Evolutionary conservation across 2,329 filamentous ascomycete genomes (phyloP).

Genomic region (Fusarium solani-melongenae): DNA sequence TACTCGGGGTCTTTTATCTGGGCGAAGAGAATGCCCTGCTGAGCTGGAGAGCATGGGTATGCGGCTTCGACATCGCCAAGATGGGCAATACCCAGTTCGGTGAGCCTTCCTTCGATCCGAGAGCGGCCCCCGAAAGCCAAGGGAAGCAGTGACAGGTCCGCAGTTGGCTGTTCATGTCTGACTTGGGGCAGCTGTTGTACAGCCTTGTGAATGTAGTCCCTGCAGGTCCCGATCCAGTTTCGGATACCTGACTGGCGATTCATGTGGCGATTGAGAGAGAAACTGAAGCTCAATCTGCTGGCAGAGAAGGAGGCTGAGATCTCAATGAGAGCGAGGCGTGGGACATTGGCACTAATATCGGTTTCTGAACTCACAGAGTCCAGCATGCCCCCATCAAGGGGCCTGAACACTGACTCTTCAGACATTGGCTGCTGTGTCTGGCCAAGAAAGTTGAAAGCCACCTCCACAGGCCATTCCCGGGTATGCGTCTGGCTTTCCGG

Average conservation of each 20-base stretch:
- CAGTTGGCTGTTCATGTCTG: background rate
- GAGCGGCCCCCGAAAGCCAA: background rate
- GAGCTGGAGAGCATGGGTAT: conserved; percentile 37
- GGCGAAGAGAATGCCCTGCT: conserved; percentile 36
- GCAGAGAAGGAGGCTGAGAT: conserved; percentile 19
- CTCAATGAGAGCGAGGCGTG: conserved; percentile 31
- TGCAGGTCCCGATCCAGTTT: background rate
- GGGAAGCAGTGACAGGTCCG: conserved; percentile 20
- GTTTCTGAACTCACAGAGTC: conserved; percentile 5
- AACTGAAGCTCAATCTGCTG: background rate
- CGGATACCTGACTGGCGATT: background rate
- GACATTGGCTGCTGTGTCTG: conserved; percentile 6
- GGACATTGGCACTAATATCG: conserved; percentile 21
- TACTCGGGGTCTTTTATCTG: conserved; percentile 28
- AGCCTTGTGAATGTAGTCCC: background rate
- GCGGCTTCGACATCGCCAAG: conserved; percentile 10
- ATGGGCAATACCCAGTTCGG: background rate
- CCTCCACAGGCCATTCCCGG: conserved; percentile 17
- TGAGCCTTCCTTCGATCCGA: background rate
- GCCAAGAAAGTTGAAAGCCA: conserved; percentile 37
- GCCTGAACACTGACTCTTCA: conserved; percentile 12
- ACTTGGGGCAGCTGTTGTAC: background rate
- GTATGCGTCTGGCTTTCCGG: background rate
- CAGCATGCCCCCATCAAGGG: background rate
- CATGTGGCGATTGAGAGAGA: conserved; percentile 26